Evolutionary conservation across 2,329 filamentous ascomycete genomes (phyloP), one percentile per base, ranked within the genome.

Genomic region (Zymoseptoria passerinii): DNA sequence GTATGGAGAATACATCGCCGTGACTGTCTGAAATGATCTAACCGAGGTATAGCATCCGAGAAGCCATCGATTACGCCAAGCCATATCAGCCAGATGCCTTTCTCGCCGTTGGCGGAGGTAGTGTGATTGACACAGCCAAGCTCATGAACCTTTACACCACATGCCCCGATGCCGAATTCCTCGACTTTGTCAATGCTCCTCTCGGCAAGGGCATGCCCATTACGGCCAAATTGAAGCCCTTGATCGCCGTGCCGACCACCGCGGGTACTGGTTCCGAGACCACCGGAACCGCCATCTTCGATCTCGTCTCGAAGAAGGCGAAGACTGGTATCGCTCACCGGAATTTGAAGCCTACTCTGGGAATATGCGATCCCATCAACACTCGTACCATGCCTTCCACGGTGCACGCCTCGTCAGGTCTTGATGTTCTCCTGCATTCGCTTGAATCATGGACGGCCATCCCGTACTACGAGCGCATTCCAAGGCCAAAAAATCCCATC

Each of bases 401-500:
- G 44, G 94, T 99, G 20, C 92, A 95, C 75, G 90, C 94, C 3
- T 86, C 87, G 23, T 95, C 92, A 0, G 95, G 94, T 1, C 82
- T 99, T 1, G 94, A 99, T 70, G 94, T 99, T 2, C 81, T 99
- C 44, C 99, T 92, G 74, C 95, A 99, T 76, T 87, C 88, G 10
- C 84, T 99, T 48, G 95, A 99, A 74, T 95, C 89, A 4, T 99
- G 92, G 90, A 99, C 94, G 0, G 94, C 94, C 2, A 97, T 99
- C 63, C 95, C 95, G 0, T 99, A 90, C 77, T 81, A 89, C 67
- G 88, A 96, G 78, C 85, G 94, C 54, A 84, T 80, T 0, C 94
- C 94, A 0, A 81, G 92, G 2, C 95, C 95, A 0, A 76, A 83
- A 3, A 97, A 99, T 72, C 94, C 95, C 0, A 89, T 99, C 66